Conservation (phyloP, 169 alveolate genomes). For the Cryptosporidium baileyi region DNA sequence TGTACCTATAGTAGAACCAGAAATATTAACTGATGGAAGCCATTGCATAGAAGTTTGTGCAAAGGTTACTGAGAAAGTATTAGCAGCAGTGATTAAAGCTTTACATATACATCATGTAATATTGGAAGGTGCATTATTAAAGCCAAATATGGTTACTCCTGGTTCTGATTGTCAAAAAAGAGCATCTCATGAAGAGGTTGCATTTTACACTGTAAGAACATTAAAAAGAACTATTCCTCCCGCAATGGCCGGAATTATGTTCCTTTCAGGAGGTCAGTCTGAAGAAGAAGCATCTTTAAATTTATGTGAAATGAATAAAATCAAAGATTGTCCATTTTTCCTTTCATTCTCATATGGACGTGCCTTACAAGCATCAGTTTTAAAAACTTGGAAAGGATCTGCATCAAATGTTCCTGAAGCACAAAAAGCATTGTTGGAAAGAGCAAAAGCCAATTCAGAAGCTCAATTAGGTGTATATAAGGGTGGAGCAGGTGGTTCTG, state of each 20-base stretch:
- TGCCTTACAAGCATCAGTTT: conserved; percentile 95
- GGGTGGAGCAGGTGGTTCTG: conserved; percentile 80
- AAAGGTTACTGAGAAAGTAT: conserved; percentile 92
- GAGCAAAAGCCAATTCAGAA: conserved; percentile 96
- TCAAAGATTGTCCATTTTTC: conserved; percentile 91
- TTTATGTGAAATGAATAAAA: conserved; percentile 94
- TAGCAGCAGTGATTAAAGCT: conserved; percentile 93
- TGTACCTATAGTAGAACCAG: conserved; percentile 99
- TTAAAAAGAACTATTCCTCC: conserved; percentile 95
- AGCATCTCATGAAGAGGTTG: conserved; percentile 91
- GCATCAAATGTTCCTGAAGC: conserved; percentile 93
- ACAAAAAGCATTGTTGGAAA: conserved; percentile 89
- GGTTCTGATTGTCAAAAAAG: conserved; percentile 92
- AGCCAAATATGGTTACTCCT: conserved; percentile 99
- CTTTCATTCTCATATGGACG: conserved; percentile 98
- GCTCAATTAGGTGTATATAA: conserved; percentile 93
- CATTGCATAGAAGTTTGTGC: conserved; percentile 95
- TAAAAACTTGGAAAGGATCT: conserved; percentile 97
- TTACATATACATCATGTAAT: conserved; percentile 92
- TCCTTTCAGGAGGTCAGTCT: conserved; percentile 99
- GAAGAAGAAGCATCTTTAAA: conserved; percentile 97
- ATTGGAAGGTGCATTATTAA: conserved; percentile 95
- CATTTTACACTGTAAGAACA: conserved; percentile 92
- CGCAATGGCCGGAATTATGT: conserved; percentile 95
- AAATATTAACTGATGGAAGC: conserved; percentile 95